Conservation (phyloP, 345 rosid genomes). For the Syzygium aqueum region DNA sequence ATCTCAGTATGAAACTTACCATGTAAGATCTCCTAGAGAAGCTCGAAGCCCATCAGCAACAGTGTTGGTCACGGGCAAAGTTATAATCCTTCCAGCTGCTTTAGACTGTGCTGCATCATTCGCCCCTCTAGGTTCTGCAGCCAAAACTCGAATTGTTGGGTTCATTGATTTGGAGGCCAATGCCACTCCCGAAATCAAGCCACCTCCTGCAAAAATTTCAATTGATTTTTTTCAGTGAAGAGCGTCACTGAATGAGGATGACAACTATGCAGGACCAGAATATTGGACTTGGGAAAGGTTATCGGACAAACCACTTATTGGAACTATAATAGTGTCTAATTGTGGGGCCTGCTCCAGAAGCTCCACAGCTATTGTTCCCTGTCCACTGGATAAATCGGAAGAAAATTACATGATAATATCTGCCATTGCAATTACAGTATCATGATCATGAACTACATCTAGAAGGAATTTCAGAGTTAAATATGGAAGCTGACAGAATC, state of each 20-base stretch:
- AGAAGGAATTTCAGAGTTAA: background rate
- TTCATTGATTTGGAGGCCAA: constrained; percentile 84
- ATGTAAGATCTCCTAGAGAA: constrained; percentile 70
- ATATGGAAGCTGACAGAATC: background rate
- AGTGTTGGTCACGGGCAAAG: constrained; percentile 57
- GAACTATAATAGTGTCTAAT: constrained; percentile 66
- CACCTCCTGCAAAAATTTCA: constrained; percentile 47
- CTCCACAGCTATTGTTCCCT: constrained; percentile 80
- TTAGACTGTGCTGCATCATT: constrained; percentile 92
- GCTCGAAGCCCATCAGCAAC: constrained; percentile 90
- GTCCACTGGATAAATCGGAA: constrained; percentile 52
- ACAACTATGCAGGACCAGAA: background rate
- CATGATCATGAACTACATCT: background rate
- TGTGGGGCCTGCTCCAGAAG: constrained; percentile 67
- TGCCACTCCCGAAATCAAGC: constrained; percentile 87
- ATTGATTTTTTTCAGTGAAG: background rate
- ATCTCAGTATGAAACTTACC: constrained; percentile 29
- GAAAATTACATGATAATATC: background rate
- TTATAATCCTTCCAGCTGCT: constrained; percentile 57
- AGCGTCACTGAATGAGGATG: background rate
- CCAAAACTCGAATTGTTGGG: constrained; percentile 67
- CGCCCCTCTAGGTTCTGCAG: constrained; percentile 88
- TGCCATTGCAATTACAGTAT: background rate
- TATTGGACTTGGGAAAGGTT: background rate
- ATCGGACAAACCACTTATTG: constrained; percentile 60